A percentile compares a stretch with the other conserved stretches of the same genome.
phyloP scores from a whole-genome alignment of 1,284 basidiomycete species.

The Leucoagaricus sp. region DNA sequence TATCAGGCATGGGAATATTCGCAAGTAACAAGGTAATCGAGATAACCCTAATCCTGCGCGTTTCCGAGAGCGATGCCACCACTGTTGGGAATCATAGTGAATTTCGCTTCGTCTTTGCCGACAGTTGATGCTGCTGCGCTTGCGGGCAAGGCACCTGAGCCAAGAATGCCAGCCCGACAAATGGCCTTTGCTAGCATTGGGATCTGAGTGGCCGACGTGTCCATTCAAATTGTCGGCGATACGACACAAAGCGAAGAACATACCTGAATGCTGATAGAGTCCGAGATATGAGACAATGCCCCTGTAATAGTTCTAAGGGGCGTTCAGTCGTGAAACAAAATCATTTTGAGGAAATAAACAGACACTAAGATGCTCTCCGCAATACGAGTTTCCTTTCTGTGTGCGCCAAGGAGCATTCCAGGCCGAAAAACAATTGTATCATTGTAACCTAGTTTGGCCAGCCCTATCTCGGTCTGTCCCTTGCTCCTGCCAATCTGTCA shows the following conservation, averaged over 20 bases:
- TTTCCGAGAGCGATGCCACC: slow-evolving; percentile 41
- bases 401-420: slow-evolving; percentile 45
- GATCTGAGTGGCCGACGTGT: slow-evolving; percentile 33
- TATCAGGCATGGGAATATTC: no score
- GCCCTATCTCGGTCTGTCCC: slow-evolving; percentile 70
- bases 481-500: slow-evolving; percentile 51
- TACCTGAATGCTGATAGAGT: slow-evolving; percentile 48
- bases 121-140: slow-evolving; percentile 36
- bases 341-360: slow-evolving; percentile 18
- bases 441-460: slow-evolving; percentile 65
- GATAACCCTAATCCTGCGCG: background rate
- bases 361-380: slow-evolving; percentile 45
- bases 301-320: slow-evolving; percentile 37
- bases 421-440: slow-evolving; percentile 74
- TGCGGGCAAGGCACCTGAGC: slow-evolving; percentile 41
- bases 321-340: background rate
- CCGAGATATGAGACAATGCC: slow-evolving; percentile 39
- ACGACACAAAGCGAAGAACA: slow-evolving; percentile 12
- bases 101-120: slow-evolving; percentile 35
- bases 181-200: slow-evolving; percentile 42
- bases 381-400: slow-evolving; percentile 40
- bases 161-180: slow-evolving; percentile 43
- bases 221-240: background rate
- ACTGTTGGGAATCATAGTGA: slow-evolving; percentile 46
- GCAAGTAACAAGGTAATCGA: background rate